phyloP scores from a whole-genome alignment of 2,329 filamentous ascomycete species.

The Phaeosphaeria sp. region DNA sequence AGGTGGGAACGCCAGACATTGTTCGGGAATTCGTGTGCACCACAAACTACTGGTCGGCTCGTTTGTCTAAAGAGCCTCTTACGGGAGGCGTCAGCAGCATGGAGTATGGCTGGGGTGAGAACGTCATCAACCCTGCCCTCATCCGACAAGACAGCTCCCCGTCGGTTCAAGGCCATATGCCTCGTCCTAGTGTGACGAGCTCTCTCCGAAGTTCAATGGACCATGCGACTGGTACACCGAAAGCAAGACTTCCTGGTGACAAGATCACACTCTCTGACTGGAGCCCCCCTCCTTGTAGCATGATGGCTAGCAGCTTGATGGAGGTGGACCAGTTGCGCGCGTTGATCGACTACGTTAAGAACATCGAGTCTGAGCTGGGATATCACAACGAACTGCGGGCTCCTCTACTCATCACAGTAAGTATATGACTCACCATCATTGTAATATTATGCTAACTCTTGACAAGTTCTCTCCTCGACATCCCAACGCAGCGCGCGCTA shows the following conservation, averaged over 20 bases:
- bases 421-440: constrained; percentile 27
- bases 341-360: constrained; percentile 78
- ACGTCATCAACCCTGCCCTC: constrained; percentile 68
- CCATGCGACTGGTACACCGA: constrained; percentile 62
- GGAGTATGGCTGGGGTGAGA: constrained; percentile 95
- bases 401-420: constrained; percentile 81
- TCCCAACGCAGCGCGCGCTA: constrained; percentile 79
- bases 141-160: constrained; percentile 51
- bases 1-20: constrained; percentile 93
- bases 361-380: constrained; percentile 84
- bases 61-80: constrained; percentile 90
- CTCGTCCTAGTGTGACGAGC: constrained; percentile 64
- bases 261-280: constrained; percentile 84
- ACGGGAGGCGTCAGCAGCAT: constrained; percentile 94
- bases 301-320: constrained; percentile 79
- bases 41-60: constrained; percentile 96
- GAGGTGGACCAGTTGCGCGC: constrained; percentile 83
- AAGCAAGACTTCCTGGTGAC: constrained; percentile 80
- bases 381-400: constrained; percentile 86
- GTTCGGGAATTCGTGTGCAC: constrained; percentile 92
- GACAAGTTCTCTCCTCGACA: constrained; percentile 79
- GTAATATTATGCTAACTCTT: constrained; percentile 14
- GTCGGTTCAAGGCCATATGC: constrained; percentile 41
- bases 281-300: constrained; percentile 86
- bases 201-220: constrained; percentile 67